These are phyloP conservation scores for Naumovozyma baii DNA, from an alignment of 805 yeast species.

Conservation along the genomic window DNA sequence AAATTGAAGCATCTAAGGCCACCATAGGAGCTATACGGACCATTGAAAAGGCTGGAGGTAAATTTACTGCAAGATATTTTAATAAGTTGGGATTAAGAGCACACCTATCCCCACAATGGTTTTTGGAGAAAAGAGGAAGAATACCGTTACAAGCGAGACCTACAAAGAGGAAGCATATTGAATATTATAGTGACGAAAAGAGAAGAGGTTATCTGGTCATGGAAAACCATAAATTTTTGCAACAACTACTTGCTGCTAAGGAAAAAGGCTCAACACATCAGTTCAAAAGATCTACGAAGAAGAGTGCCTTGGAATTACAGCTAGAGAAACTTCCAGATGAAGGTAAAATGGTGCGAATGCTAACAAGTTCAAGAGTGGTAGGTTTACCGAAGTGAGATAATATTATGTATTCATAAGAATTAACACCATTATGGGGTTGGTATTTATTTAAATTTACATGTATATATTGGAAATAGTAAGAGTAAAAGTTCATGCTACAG, in stretches of 20 bases:
- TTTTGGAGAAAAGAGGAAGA: slow-evolving; percentile 60
- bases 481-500: not conserved
- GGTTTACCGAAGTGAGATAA: not conserved
- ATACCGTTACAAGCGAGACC: slow-evolving; percentile 84
- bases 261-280: slow-evolving; percentile 11
- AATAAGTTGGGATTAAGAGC: slow-evolving; percentile 60
- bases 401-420: too few species aligned
- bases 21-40: slow-evolving; percentile 61
- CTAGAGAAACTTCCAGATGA: slow-evolving; percentile 32
- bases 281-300: slow-evolving; percentile 21
- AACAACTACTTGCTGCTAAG: slow-evolving; percentile 17
- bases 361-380: not conserved
- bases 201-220: slow-evolving; percentile 66
- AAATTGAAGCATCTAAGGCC: slow-evolving; percentile 77
- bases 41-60: slow-evolving; percentile 66
- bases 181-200: slow-evolving; percentile 59
- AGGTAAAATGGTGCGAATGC: slow-evolving; percentile 16
- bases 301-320: slow-evolving; percentile 26
- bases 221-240: slow-evolving; percentile 28
- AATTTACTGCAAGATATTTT: slow-evolving; percentile 63
- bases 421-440: too few species aligned
- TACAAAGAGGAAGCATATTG: slow-evolving; percentile 67
- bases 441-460: not conserved
- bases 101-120: slow-evolving; percentile 66
- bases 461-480: too few species aligned